A percentile compares a stretch with the other conserved stretches of the same genome.
These are phyloP conservation scores for Trichoderma koningii DNA, from an alignment of 2,329 filamentous ascomycete species.

Conservation along the genomic window DNA sequence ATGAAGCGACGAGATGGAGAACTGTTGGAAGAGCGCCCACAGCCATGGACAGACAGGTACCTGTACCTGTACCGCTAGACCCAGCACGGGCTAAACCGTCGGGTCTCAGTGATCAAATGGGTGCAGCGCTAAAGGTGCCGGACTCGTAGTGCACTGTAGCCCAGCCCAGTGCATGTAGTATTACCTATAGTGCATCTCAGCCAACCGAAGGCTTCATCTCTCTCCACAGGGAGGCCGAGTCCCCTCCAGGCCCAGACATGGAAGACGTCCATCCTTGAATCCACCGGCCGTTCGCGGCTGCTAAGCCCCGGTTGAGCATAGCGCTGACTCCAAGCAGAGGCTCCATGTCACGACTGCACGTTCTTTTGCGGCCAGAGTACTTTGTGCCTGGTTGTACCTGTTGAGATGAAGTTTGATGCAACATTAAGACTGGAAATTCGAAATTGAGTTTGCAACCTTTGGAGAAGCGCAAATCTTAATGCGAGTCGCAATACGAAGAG, in stretches of 20 bases:
- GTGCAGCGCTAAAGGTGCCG: conserved; percentile 22
- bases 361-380: conserved; percentile 3
- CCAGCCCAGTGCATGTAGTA: too few relatives aligned
- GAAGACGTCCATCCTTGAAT: too few relatives aligned
- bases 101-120: conserved; percentile 10
- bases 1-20: not conserved
- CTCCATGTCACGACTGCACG: conserved; percentile 1
- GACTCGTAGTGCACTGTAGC: conserved; percentile 6
- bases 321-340: conserved; percentile 10
- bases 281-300: conserved; percentile 23
- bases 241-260: conserved; percentile 1
- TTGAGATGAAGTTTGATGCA: not conserved
- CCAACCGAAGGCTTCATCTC: conserved; percentile 13
- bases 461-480: conserved; percentile 5
- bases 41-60: not conserved
- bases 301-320: conserved; percentile 20
- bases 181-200: conserved; percentile 23
- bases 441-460: not conserved
- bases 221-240: not conserved
- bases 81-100: not conserved
- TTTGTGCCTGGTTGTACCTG: not conserved
- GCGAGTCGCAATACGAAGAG: not conserved
- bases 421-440: not conserved
- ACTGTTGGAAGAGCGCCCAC: too few relatives aligned
- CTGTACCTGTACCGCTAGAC: too few relatives aligned